phyloP scores from a whole-genome alignment of 106 monocot genomes.

The Apostasia ramifera region DNA sequence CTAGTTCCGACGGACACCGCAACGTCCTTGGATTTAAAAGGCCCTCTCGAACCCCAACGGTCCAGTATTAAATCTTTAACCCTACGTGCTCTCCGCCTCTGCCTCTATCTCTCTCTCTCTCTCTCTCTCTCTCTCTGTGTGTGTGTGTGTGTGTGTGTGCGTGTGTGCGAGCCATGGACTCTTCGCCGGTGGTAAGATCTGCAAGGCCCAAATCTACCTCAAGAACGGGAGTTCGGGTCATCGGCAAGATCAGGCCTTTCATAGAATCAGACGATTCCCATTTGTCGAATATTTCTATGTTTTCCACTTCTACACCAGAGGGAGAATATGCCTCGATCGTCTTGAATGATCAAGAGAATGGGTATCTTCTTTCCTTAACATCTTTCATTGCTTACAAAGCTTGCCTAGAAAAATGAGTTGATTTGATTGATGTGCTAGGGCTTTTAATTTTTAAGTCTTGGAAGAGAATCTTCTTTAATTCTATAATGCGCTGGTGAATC shows the following conservation, averaged over 20 bases:
- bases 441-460: no score
- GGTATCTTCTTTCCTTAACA: constrained; percentile 1
- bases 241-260: constrained; percentile 28
- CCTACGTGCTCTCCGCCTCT: neutral
- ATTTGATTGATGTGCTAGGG: no score
- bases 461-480: no score
- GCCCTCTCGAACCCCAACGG: neutral
- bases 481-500: no score
- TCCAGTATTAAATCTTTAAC: neutral
- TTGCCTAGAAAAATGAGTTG: no score
- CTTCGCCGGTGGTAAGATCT: neutral
- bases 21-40: neutral
- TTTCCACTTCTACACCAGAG: constrained; percentile 9
- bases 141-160: no score
- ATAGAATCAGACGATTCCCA: constrained; percentile 7
- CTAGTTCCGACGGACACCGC: neutral
- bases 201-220: neutral
- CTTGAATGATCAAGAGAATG: constrained; percentile 11
- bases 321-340: constrained; percentile 7
- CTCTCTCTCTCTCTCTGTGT: neutral
- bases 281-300: neutral
- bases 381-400: neutral
- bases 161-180: neutral
- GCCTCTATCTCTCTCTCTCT: neutral
- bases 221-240: constrained; percentile 13